Percentiles rank a stretch among this genome's conserved stretches.
Conservation (phyloP, 2,329 filamentous ascomycete species). For the Cercospora citrullina region DNA sequence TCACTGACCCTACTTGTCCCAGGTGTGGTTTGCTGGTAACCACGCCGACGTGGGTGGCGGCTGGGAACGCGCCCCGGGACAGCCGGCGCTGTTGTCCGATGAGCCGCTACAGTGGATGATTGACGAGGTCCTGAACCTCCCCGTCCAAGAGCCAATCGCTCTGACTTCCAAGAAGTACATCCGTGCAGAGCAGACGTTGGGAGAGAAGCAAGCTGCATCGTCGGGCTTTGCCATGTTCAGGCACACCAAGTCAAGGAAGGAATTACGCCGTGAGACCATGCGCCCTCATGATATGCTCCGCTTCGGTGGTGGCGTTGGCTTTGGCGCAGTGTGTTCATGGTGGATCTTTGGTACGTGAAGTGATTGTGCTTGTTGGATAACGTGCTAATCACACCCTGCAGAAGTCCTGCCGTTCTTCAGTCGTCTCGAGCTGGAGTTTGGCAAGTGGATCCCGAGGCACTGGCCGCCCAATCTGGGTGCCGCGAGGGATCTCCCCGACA, state of each 20-base stretch:
- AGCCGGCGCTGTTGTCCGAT: slow-evolving; percentile 19
- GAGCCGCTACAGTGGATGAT: slow-evolving; percentile 54
- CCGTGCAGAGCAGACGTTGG: neutral
- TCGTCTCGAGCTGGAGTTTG: neutral
- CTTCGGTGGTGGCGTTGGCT: slow-evolving; percentile 18
- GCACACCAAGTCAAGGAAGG: neutral
- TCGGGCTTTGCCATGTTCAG: neutral
- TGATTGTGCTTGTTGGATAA: neutral
- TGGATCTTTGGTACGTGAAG: neutral
- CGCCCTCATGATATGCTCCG: slow-evolving; percentile 18
- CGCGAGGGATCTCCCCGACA: neutral
- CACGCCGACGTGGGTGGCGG: slow-evolving; percentile 52
- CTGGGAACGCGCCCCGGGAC: slow-evolving; percentile 12
- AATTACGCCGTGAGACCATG: slow-evolving; percentile 10
- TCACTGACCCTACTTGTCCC: slow-evolving; percentile 60
- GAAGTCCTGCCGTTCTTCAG: neutral
- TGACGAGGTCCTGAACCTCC: slow-evolving; percentile 50
- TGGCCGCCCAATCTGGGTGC: neutral
- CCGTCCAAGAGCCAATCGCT: slow-evolving; percentile 6
- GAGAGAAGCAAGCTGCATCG: neutral
- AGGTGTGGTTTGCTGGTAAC: slow-evolving; percentile 70
- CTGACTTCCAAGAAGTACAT: slow-evolving; percentile 14
- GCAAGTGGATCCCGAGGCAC: neutral
- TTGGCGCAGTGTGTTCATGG: slow-evolving; percentile 13
- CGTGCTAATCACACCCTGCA: neutral